A percentile compares a stretch with the other conserved stretches of the same genome.
Conservation (phyloP, 2,329 filamentous ascomycete species). For the Coniosporium tulheliwenetii region DNA sequence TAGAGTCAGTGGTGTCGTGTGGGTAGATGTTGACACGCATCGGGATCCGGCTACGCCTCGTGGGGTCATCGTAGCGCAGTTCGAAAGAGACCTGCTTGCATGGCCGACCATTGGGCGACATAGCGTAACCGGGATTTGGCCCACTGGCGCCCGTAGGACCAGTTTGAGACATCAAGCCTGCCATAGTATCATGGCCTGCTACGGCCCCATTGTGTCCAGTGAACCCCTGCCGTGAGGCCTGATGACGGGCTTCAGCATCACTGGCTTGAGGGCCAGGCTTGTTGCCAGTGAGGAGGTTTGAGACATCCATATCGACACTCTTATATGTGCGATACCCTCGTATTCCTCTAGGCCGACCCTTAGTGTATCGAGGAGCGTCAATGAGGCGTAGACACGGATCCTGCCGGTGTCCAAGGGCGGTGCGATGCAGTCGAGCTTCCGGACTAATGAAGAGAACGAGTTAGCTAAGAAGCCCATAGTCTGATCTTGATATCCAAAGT, state of each 20-base stretch:
- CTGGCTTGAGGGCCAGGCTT: background rate
- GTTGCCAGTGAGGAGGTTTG: slow-evolving; percentile 16
- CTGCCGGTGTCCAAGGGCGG: slow-evolving; percentile 23
- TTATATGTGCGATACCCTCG: background rate
- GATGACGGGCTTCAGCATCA: background rate
- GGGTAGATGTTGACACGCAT: slow-evolving; percentile 83
- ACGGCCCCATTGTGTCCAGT: slow-evolving; percentile 6
- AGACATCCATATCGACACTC: slow-evolving; percentile 17
- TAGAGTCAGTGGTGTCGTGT: slow-evolving; percentile 93
- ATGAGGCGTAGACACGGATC: slow-evolving; percentile 11
- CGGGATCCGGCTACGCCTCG: slow-evolving; percentile 60
- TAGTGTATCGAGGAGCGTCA: background rate
- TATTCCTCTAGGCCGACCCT: background rate
- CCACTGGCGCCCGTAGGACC: slow-evolving; percentile 10
- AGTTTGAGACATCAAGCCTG: slow-evolving; percentile 5
- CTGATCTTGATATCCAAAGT: no score
- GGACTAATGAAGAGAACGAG: no score
- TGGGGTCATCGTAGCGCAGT: slow-evolving; percentile 52
- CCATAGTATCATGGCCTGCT: no score
- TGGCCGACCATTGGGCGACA: slow-evolving; percentile 22
- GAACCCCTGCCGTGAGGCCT: slow-evolving; percentile 8
- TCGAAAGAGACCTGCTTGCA: slow-evolving; percentile 71
- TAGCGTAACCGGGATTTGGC: slow-evolving; percentile 13
- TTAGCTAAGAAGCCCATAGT: no score
- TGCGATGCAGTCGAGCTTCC: slow-evolving; percentile 4